Conservation (phyloP, 2,329 filamentous ascomycete species). For the Phyllachora maydis region DNA sequence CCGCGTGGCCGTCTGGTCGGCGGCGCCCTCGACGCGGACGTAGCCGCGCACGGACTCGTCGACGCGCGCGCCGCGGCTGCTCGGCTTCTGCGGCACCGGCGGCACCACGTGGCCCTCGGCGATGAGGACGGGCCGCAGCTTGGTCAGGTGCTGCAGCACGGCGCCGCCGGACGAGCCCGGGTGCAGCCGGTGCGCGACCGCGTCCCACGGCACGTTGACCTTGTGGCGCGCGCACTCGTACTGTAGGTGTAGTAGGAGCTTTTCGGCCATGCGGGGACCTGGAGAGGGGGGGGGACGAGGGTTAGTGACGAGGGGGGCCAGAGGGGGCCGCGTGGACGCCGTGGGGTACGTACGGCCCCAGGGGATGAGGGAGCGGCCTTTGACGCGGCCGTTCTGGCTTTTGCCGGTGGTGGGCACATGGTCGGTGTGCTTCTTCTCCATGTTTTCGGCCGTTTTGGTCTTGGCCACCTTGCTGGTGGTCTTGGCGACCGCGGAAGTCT, state of each 20-base stretch:
- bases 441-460: too few species aligned
- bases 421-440: conserved; percentile 2
- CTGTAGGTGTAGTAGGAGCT: conserved; percentile 17
- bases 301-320: background rate
- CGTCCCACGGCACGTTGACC: conserved; percentile 16
- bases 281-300: background rate
- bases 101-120: conserved; percentile 20
- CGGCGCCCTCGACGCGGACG: conserved; percentile 8
- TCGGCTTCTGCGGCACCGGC: conserved; percentile 11
- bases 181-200: conserved; percentile 17
- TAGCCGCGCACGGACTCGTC: conserved; percentile 8
- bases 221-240: conserved; percentile 15
- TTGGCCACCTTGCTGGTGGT: conserved; percentile 1
- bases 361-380: conserved; percentile 2
- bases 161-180: conserved; percentile 18
- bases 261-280: conserved; percentile 25
- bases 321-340: background rate
- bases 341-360: conserved; percentile 2
- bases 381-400: conserved; percentile 2
- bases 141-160: conserved; percentile 14
- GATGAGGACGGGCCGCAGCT: conserved; percentile 13
- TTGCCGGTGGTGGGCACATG: conserved; percentile 1
- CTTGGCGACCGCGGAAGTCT: too few species aligned
- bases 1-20: conserved; percentile 9
- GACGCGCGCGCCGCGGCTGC: conserved; percentile 3